Evolutionary conservation across 352 stramenopile genomes (phyloP).

Genomic region (Phytophthora chlamydospora): DNA sequence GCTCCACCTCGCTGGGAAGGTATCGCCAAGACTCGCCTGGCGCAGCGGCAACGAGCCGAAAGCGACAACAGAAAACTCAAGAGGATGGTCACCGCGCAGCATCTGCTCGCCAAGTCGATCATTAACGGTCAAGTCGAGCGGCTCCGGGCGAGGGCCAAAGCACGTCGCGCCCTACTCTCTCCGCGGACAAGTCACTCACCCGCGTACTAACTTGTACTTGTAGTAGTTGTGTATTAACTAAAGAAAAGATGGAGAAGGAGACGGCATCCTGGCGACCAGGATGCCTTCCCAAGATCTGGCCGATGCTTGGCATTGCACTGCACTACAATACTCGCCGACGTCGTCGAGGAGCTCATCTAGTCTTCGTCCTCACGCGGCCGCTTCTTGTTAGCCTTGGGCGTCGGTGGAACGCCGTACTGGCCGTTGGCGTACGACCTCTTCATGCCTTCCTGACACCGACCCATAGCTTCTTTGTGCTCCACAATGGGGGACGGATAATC

Average conservation of each 20-base stretch:
- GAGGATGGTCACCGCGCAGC: conserved; percentile 11
- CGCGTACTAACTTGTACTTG: too few relatives aligned
- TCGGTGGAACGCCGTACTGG: conserved; percentile 33
- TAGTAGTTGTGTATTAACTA: too few relatives aligned
- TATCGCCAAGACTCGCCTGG: not conserved
- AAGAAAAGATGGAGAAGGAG: too few relatives aligned
- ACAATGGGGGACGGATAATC: conserved; percentile 96
- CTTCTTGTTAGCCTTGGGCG: conserved; percentile 11
- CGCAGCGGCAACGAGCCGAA: conserved; percentile 8
- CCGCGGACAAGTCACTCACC: not conserved
- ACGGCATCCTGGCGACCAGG: too few relatives aligned
- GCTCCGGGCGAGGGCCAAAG: not conserved
- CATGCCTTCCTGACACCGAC: conserved; percentile 91
- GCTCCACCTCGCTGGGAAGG: not conserved
- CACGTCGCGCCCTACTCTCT: conserved; percentile 3
- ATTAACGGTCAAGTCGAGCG: conserved; percentile 8
- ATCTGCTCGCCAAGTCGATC: conserved; percentile 5
- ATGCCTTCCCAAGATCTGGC: too few relatives aligned
- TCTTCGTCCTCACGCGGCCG: conserved; percentile 24
- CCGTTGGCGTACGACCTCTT: conserved; percentile 84
- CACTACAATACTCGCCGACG: not conserved
- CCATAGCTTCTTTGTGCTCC: conserved; percentile 90
- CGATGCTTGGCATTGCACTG: too few relatives aligned
- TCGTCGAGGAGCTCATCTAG: conserved; percentile 13
- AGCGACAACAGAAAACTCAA: conserved; percentile 11